Conservation (phyloP, 768 basidiomycete genomes). For the Mycena indigotica region DNA sequence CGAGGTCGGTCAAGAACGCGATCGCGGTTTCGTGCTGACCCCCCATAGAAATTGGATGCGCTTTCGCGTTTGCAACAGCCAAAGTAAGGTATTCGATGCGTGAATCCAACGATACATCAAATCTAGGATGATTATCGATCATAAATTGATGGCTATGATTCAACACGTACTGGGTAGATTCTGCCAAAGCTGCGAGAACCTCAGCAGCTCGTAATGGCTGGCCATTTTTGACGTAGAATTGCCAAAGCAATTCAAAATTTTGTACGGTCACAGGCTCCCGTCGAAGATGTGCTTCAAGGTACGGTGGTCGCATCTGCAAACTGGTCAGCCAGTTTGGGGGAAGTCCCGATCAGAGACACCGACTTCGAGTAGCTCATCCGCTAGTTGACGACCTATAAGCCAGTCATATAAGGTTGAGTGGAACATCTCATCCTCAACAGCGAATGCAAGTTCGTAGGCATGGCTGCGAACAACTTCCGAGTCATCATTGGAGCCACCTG, state of each 20-base stretch:
- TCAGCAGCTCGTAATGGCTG: slow-evolving; percentile 87
- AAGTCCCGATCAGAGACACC: too few relatives aligned
- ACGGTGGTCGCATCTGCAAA: slow-evolving; percentile 77
- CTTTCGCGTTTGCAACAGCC: slow-evolving; percentile 95
- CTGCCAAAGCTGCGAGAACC: slow-evolving; percentile 79
- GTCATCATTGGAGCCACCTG: slow-evolving; percentile 41
- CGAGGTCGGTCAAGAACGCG: slow-evolving; percentile 89
- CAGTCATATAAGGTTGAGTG: slow-evolving; percentile 95
- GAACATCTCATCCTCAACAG: slow-evolving; percentile 88
- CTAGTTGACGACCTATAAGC: slow-evolving; percentile 77
- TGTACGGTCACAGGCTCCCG: slow-evolving; percentile 78
- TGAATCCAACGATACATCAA: slow-evolving; percentile 66
- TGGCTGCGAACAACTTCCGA: slow-evolving; percentile 76
- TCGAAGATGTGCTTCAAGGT: slow-evolving; percentile 85
- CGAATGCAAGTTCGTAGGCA: slow-evolving; percentile 85
- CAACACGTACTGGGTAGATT: slow-evolving; percentile 72
- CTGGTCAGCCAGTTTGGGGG: too few relatives aligned
- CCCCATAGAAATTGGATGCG: slow-evolving; percentile 78
- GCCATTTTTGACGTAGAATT: slow-evolving; percentile 92
- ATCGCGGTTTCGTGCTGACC: slow-evolving; percentile 89
- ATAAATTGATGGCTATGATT: neutral
- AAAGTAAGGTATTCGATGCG: slow-evolving; percentile 92
- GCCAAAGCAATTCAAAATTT: slow-evolving; percentile 91
- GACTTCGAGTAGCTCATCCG: slow-evolving; percentile 91
- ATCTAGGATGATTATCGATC: slow-evolving; percentile 41